These are phyloP conservation scores for Gloeostereum incarnatum DNA, from an alignment of 768 basidiomycete species.

Conservation along the genomic window DNA sequence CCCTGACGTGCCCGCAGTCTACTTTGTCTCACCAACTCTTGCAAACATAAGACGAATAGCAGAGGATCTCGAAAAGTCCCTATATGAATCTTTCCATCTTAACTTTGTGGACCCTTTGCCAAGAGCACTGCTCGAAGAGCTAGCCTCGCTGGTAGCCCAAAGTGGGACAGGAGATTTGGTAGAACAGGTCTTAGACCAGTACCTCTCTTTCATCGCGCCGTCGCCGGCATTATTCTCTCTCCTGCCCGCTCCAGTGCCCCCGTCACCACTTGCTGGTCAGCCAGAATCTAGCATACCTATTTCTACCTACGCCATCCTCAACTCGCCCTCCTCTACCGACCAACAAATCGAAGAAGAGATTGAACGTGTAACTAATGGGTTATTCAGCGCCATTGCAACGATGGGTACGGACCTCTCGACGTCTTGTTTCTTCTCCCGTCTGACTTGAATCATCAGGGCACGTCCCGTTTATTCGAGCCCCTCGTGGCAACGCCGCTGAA, in stretches of 20 bases:
- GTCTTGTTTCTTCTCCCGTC: neutral
- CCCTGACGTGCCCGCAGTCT: conserved; percentile 93
- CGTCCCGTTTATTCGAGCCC: conserved; percentile 91
- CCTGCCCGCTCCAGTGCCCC: conserved; percentile 45
- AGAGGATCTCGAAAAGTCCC: conserved; percentile 79
- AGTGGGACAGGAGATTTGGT: conserved; percentile 78
- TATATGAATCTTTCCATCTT: conserved; percentile 91
- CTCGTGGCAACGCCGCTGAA: conserved; percentile 94
- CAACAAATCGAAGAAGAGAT: conserved; percentile 89
- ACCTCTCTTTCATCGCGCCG: conserved; percentile 92
- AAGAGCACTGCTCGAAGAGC: conserved; percentile 83
- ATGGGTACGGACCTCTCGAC: conserved; percentile 44
- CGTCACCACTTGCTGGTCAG: conserved; percentile 23
- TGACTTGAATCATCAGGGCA: conserved; percentile 43
- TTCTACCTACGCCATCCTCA: conserved; percentile 79
- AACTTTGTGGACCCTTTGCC: conserved; percentile 94
- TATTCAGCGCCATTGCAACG: conserved; percentile 88
- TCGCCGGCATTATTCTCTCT: conserved; percentile 91
- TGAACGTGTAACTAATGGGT: conserved; percentile 80
- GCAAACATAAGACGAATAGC: conserved; percentile 85
- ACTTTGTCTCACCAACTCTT: conserved; percentile 90
- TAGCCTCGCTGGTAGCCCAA: conserved; percentile 80
- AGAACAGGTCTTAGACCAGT: conserved; percentile 90
- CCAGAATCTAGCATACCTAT: conserved; percentile 25
- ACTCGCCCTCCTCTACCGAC: conserved; percentile 85